Base-by-base conservation (phyloP, 78 protist genomes). In the Isochrysis galbana region DNA sequence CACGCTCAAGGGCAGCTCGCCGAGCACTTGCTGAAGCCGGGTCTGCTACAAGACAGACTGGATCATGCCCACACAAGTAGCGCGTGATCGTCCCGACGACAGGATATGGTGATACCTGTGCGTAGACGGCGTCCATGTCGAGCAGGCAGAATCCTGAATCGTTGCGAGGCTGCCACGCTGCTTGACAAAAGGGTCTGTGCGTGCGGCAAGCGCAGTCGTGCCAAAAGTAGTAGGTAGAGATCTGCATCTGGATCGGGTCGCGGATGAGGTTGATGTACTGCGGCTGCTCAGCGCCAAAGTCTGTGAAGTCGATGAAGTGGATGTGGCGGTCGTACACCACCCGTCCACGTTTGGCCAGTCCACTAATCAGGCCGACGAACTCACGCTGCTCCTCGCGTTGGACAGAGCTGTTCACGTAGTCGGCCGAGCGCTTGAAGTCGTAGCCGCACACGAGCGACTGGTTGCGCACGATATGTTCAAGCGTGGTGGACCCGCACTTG, bases 401-500 rank as follows among this genome's bases (percentile, higher is more conserved):
- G 11, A 78, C 5, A 34, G 45, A 39, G 42, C 29, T 0, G 86
- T 78, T 39, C 32, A 29, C 46, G 47, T 22, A 78, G 86, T 78
- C 86, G 0, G 2, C 38, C 26, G 86, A 78, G 86, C 86, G 86
- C n/a, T 0, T 19, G 34, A 41, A 78, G 14, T 17, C 34, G 86
- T 41, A 78, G 86, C 48, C 48, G n/a, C 19, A 36, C 48, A 17
- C 1, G 25, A 0, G 3, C 47, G 48, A 22, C 47, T 39, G 42
- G 26, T 0, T 39, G 34, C 3, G 14, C 14, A 78, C 41, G 26
- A 78, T 22, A 3, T 39, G 4, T n/a, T 41, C 48, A 11, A 78
- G 22, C 47, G 86, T 78, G 32, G 48, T 78, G 21, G 86, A 78
- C 21, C 86, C 86, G 86, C 86, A 78, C 86, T 78, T 78, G 0